Conservation (phyloP, 371 early-diverging fungal species). For the Chytridiales sp. region DNA sequence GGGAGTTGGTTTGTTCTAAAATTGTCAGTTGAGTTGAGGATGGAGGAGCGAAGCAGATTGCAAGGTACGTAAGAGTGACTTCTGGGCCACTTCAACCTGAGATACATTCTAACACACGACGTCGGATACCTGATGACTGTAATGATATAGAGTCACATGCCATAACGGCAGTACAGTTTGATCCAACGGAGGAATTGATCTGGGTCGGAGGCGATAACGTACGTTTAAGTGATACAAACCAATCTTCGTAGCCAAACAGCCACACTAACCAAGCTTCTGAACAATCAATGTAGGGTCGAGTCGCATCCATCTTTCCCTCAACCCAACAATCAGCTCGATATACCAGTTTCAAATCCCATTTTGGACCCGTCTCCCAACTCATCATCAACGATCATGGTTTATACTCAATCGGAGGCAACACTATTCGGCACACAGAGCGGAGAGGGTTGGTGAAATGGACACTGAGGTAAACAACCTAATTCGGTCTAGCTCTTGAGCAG, state of each 20-base stretch:
- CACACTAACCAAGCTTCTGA: background rate
- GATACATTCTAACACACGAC: no score
- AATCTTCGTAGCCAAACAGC: conserved; percentile 11
- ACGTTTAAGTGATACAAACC: conserved; percentile 14
- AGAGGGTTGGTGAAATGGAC: conserved; percentile 73
- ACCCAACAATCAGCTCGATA: conserved; percentile 54
- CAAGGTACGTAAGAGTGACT: no score
- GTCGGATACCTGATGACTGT: no score
- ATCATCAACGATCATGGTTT: conserved; percentile 66
- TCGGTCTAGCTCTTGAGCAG: background rate
- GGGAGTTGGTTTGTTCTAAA: no score
- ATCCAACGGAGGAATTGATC: conserved; percentile 74
- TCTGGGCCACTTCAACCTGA: no score
- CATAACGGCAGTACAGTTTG: conserved; percentile 53
- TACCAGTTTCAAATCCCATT: conserved; percentile 66
- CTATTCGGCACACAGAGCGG: conserved; percentile 64
- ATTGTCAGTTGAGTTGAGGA: no score
- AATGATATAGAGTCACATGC: no score
- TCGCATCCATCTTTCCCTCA: conserved; percentile 25
- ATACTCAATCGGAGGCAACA: conserved; percentile 64
- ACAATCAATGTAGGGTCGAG: conserved; percentile 12
- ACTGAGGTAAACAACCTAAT: conserved; percentile 48
- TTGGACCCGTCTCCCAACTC: conserved; percentile 65
- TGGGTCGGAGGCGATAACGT: conserved; percentile 79
- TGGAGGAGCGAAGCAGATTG: no score